These are phyloP conservation scores for Xylariaceae sp. DNA, from an alignment of 2,329 filamentous ascomycete species.

Conservation along the genomic window DNA sequence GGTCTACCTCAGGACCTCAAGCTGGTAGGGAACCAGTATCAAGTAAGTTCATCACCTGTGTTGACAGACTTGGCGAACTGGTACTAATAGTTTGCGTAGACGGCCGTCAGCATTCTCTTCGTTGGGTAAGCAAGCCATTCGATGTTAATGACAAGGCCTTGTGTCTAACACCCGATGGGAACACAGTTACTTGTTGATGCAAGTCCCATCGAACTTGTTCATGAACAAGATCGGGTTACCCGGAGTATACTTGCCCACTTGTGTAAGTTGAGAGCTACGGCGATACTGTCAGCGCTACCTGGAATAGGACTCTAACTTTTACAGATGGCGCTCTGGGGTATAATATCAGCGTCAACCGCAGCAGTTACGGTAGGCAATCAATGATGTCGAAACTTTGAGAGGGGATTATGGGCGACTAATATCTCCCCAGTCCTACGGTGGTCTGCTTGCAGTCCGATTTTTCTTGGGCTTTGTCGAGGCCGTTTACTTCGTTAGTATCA, in stretches of 20 bases:
- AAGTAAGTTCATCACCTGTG: conserved; percentile 24
- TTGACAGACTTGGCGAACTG: no score
- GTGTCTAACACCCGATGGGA: conserved; percentile 4
- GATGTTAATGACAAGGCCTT: background rate
- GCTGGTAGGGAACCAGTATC: conserved; percentile 33
- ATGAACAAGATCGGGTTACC: conserved; percentile 48
- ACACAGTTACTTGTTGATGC: conserved; percentile 43
- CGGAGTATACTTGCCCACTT: conserved; percentile 41
- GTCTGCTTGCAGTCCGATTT: conserved; percentile 39
- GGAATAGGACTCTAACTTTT: conserved; percentile 7
- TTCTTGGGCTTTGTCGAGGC: conserved; percentile 42
- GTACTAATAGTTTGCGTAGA: conserved; percentile 25
- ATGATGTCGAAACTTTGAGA: no score
- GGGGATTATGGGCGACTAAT: no score
- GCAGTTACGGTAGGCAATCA: conserved; percentile 26
- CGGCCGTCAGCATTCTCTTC: conserved; percentile 47
- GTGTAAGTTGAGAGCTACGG: conserved; percentile 32
- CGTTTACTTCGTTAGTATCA: conserved; percentile 38
- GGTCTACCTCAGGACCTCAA: conserved; percentile 38
- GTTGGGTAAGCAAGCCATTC: conserved; percentile 36
- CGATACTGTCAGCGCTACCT: no score
- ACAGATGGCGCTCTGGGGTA: conserved; percentile 46
- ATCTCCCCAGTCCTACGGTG: conserved; percentile 28
- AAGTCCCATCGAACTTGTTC: conserved; percentile 47
- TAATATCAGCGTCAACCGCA: conserved; percentile 41